phyloP scores from a whole-genome alignment of 148 eudicot genomes.

The Cornus kousa region DNA sequence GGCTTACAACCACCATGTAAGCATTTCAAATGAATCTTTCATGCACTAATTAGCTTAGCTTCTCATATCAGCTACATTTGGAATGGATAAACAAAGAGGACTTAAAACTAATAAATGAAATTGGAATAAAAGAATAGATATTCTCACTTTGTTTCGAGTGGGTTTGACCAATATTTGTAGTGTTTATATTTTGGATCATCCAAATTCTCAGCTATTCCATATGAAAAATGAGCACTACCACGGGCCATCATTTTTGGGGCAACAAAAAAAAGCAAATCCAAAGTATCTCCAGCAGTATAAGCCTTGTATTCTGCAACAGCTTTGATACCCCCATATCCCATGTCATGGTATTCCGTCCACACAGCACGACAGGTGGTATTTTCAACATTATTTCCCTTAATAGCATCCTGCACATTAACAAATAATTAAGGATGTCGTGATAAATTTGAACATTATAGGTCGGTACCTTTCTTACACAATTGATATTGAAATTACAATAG shows the following conservation, averaged over 20 bases:
- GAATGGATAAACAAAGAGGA: background rate
- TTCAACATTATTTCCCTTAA: slow-evolving; percentile 69
- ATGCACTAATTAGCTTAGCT: background rate
- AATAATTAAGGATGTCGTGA: slow-evolving; percentile 2
- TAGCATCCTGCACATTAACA: slow-evolving; percentile 57
- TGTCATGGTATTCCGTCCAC: slow-evolving; percentile 97
- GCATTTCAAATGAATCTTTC: background rate
- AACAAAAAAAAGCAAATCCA: slow-evolving; percentile 77
- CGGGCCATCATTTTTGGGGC: slow-evolving; percentile 97
- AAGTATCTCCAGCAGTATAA: slow-evolving; percentile 68
- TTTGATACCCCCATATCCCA: slow-evolving; percentile 86
- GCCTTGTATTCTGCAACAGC: slow-evolving; percentile 81
- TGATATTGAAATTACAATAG: background rate
- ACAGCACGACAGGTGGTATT: slow-evolving; percentile 80
- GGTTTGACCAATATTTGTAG: slow-evolving; percentile 95
- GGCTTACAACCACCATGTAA: background rate
- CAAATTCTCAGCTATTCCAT: slow-evolving; percentile 88
- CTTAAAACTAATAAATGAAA: background rate
- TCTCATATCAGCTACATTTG: background rate
- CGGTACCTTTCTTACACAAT: background rate
- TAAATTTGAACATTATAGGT: background rate
- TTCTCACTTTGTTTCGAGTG: slow-evolving; percentile 81
- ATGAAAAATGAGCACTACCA: slow-evolving; percentile 77
- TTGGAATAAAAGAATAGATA: background rate
- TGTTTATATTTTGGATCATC: slow-evolving; percentile 79